phyloP scores from a whole-genome alignment of 176 grass and related monocot genomes.

The Bothriochloa decipiens region DNA sequence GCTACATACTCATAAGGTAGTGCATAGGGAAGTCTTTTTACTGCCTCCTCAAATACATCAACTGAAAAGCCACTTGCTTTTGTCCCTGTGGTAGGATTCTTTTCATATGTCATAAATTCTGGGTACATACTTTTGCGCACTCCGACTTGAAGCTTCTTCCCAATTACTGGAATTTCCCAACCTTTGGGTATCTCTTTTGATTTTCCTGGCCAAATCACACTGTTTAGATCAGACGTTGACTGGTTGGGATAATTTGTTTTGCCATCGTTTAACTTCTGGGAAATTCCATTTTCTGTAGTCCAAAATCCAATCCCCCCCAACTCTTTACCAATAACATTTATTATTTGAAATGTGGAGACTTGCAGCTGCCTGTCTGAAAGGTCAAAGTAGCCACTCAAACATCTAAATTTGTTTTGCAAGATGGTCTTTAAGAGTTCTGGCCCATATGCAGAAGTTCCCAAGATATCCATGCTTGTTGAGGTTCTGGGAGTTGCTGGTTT shows the following conservation, averaged over 20 bases:
- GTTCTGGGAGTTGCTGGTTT: too few relatives aligned
- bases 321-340: background rate
- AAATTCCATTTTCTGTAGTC: slow-evolving; percentile 26
- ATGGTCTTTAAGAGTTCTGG: background rate
- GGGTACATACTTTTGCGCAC: slow-evolving; percentile 10
- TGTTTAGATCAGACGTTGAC: too few relatives aligned
- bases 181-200: slow-evolving; percentile 47
- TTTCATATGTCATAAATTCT: too few relatives aligned
- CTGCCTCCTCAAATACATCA: slow-evolving; percentile 44
- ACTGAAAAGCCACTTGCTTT: slow-evolving; percentile 22
- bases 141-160: slow-evolving; percentile 46
- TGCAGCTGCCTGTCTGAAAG: background rate
- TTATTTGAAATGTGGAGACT: background rate
- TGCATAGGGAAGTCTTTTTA: too few relatives aligned
- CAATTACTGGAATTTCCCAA: slow-evolving; percentile 30
- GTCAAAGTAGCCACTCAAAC: background rate
- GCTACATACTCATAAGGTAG: too few relatives aligned
- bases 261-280: slow-evolving; percentile 5
- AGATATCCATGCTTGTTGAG: too few relatives aligned
- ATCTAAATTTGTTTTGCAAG: background rate
- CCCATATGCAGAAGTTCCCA: too few relatives aligned
- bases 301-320: slow-evolving; percentile 3
- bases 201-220: slow-evolving; percentile 63
- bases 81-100: too few relatives aligned
- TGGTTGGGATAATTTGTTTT: too few relatives aligned